These are phyloP conservation scores for Coleophoma cylindrospora DNA, from an alignment of 2,329 filamentous ascomycete species.

Conservation along the genomic window DNA sequence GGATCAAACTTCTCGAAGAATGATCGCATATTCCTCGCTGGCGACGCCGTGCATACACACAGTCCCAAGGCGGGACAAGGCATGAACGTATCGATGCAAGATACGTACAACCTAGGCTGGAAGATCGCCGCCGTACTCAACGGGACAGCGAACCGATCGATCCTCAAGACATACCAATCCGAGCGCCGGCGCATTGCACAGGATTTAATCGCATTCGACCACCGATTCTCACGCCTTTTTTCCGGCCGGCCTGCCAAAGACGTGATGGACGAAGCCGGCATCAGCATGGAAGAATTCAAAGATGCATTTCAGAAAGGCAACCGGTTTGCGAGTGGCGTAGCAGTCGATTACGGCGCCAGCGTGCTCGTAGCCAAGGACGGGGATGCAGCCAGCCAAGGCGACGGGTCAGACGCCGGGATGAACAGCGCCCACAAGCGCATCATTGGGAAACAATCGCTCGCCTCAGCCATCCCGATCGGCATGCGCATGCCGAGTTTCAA, in stretches of 20 bases:
- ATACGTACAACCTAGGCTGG: conserved; percentile 58
- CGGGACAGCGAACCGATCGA: conserved; percentile 35
- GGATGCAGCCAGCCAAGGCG: conserved; percentile 35
- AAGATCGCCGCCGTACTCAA: conserved; percentile 45
- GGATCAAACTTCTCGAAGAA: conserved; percentile 49
- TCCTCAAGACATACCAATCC: conserved; percentile 57
- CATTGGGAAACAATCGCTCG: conserved; percentile 20
- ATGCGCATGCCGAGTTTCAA: conserved; percentile 55
- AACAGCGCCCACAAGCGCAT: conserved; percentile 23
- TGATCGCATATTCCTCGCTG: conserved; percentile 46
- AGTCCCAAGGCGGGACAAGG: conserved; percentile 60
- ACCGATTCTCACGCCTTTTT: conserved; percentile 50
- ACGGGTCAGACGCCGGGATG: conserved; percentile 43
- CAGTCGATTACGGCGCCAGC: conserved; percentile 53
- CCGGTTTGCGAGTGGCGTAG: conserved; percentile 52
- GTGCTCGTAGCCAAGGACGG: conserved; percentile 49
- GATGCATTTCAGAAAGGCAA: conserved; percentile 54
- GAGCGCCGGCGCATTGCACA: conserved; percentile 59
- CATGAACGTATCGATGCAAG: conserved; percentile 53
- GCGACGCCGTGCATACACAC: conserved; percentile 53
- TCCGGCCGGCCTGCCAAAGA: conserved; percentile 49
- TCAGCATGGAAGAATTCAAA: conserved; percentile 60
- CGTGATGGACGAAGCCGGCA: conserved; percentile 36
- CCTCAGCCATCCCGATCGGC: conserved; percentile 33
- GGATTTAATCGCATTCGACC: conserved; percentile 62